A percentile compares a stretch with the other conserved stretches of the same genome.
These are phyloP conservation scores for Phytophthora boehmeriae DNA, from an alignment of 352 stramenopile species.

Conservation along the genomic window DNA sequence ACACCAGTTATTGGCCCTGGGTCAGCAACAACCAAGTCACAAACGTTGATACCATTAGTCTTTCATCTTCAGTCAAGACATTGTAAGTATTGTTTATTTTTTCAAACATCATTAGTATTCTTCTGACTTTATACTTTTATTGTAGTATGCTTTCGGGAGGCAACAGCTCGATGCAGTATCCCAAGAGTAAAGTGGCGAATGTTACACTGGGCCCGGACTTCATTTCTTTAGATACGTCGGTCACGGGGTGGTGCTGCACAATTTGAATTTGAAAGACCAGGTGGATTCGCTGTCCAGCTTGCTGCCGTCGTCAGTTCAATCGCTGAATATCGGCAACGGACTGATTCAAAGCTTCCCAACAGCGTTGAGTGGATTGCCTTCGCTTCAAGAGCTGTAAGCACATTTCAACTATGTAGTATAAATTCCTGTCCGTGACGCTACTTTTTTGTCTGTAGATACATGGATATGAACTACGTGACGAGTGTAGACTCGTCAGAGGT, in stretches of 20 bases:
- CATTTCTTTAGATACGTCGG: conserved; percentile 19
- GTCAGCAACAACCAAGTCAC: conserved; percentile 35
- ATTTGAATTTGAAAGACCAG: conserved; percentile 27
- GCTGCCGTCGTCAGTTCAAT: conserved; percentile 26
- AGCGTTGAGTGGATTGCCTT: conserved; percentile 12
- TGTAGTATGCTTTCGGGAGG: conserved; percentile 32
- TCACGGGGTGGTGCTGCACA: conserved; percentile 40
- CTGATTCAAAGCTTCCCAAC: conserved; percentile 21
- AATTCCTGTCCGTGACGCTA: not conserved
- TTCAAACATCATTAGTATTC: not conserved
- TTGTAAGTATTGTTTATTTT: conserved; percentile 21
- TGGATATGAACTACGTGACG: conserved; percentile 25
- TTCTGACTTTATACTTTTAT: not conserved
- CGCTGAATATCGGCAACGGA: conserved; percentile 34
- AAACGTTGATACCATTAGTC: conserved; percentile 17
- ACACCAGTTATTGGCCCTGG: conserved; percentile 28
- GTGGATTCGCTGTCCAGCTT: conserved; percentile 20
- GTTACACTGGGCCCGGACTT: conserved; percentile 26
- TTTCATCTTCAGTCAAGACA: conserved; percentile 22
- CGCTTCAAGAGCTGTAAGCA: conserved; percentile 14
- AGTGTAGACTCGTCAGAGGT: conserved; percentile 1
- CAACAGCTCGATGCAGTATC: conserved; percentile 23
- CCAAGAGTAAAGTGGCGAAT: conserved; percentile 36
- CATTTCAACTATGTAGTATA: not conserved
- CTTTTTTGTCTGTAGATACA: conserved; percentile 3